Base-by-base conservation (phyloP, 768 basidiomycete species). In the Panus rudis region DNA sequence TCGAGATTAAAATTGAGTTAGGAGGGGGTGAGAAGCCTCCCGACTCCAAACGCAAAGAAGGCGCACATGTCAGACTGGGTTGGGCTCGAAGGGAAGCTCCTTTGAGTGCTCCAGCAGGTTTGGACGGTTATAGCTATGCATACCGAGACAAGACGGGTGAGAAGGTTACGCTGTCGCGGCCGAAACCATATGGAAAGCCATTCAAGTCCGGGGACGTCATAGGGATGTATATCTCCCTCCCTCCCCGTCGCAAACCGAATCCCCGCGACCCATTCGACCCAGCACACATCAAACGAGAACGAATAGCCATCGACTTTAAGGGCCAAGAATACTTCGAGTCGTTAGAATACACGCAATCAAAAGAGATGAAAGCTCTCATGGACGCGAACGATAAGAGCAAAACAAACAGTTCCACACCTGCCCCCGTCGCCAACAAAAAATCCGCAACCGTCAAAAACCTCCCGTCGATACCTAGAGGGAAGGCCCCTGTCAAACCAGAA, bases 321-420 rank as follows among this genome's bases (percentile, higher is more conserved):
- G 89, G 89, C n/a, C 92, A 94, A 63, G 86, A 91, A 50, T 92
- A 93, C 60, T 97, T 97, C 61, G 96, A 99, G 67, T 81, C 81
- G 47, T 69, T 89, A 48, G 94, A 98, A 61, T 97, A 96, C 60
- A 64, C 80, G 8, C 79, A 81, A 46, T 79, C 75, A 22, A 96
- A 93, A 61, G 96, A 99, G 66, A 98, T 98, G 96, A 69, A 75
- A 11, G 70, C 81, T 27, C 77, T 98, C 48, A 79, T 93, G 73
- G 90, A 92, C 50, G 80, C 65, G 33, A 57, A 42, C 41, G 46
- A 76, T 57, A 73, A 77, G 34, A 73, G 69, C 13, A 85, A 84
- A 60, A 63, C 73, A 3, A 71, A 71, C 5, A 71, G 66, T 43
- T 71, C 77, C 4, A 65, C 71, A 3, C 27, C 64, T 79, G 4